phyloP scores from a whole-genome alignment of 2,329 filamentous ascomycete genomes.

The Hymenoscyphus albidus region DNA sequence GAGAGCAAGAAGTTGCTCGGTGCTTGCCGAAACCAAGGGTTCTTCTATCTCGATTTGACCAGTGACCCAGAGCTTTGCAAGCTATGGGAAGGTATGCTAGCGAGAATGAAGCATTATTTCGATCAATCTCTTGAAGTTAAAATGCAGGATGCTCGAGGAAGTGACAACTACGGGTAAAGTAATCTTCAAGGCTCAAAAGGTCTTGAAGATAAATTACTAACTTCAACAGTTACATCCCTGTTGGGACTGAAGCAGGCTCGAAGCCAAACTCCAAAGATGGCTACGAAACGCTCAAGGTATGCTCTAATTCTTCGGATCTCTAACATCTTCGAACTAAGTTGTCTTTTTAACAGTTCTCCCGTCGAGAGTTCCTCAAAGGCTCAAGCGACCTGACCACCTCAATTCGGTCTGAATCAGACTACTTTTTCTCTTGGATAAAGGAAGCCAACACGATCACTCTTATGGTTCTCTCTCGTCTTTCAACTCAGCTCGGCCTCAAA shows the following conservation, averaged over 20 bases:
- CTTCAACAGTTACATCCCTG: conserved; percentile 6
- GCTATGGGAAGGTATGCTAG: conserved; percentile 8
- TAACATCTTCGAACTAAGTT: neutral
- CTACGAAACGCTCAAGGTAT: conserved; percentile 13
- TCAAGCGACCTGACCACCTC: neutral
- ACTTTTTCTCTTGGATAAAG: neutral
- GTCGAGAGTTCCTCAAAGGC: neutral
- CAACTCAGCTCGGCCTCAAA: neutral
- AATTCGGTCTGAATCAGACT: neutral
- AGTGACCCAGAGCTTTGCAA: conserved; percentile 8
- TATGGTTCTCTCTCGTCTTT: conserved; percentile 5
- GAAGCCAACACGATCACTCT: neutral
- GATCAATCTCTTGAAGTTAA: conserved; percentile 12
- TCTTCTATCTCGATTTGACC: conserved; percentile 13
- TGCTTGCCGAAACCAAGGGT: conserved; percentile 9
- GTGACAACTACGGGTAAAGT: conserved; percentile 6
- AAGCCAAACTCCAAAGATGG: conserved; percentile 8
- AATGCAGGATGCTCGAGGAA: conserved; percentile 11
- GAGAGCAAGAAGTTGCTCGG: conserved; percentile 7
- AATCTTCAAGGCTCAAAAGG: neutral
- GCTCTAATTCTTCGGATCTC: neutral
- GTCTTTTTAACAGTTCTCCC: neutral
- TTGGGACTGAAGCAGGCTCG: conserved; percentile 8
- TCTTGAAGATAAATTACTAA: neutral
- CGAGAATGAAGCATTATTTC: conserved; percentile 12